Conservation (phyloP, 345 rosid genomes). For the Lenwebbia sp. region DNA sequence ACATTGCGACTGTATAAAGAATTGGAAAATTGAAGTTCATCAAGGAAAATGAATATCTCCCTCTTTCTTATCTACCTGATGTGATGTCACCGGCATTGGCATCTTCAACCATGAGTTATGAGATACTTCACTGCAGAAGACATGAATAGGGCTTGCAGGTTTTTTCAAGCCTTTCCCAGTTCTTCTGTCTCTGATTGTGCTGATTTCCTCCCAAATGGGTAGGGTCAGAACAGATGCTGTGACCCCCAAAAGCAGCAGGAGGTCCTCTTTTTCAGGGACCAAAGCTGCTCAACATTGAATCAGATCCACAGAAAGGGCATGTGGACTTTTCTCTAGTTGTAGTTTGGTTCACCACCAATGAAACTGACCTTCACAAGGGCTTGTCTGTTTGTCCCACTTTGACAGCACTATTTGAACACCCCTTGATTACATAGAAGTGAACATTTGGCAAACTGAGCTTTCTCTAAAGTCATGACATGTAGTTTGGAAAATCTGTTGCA, state of each 20-base stretch:
- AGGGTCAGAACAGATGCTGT: neutral
- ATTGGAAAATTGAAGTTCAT: neutral
- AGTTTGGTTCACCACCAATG: conserved; percentile 6
- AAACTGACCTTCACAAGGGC: conserved; percentile 16
- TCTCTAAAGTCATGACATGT: neutral
- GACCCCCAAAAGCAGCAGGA: neutral
- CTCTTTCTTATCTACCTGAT: neutral
- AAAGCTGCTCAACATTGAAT: neutral
- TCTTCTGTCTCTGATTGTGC: neutral
- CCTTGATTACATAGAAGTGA: neutral
- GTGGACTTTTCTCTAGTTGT: conserved; percentile 2
- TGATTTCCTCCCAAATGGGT: neutral
- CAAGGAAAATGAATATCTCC: neutral
- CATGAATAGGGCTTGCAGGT: neutral
- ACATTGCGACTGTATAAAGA: neutral
- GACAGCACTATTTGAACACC: neutral
- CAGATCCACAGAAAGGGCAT: conserved; percentile 14
- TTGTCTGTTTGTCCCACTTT: conserved; percentile 14
- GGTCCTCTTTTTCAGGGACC: neutral
- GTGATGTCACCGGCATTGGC: neutral
- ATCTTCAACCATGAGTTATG: neutral
- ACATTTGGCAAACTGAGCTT: neutral
- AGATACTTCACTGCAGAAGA: neutral
- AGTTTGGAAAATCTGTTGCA: neutral
- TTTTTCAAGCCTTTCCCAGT: neutral